Evolutionary conservation across 2,329 filamentous ascomycete genomes (phyloP).

Genomic region (Diaporthe ampelina): DNA sequence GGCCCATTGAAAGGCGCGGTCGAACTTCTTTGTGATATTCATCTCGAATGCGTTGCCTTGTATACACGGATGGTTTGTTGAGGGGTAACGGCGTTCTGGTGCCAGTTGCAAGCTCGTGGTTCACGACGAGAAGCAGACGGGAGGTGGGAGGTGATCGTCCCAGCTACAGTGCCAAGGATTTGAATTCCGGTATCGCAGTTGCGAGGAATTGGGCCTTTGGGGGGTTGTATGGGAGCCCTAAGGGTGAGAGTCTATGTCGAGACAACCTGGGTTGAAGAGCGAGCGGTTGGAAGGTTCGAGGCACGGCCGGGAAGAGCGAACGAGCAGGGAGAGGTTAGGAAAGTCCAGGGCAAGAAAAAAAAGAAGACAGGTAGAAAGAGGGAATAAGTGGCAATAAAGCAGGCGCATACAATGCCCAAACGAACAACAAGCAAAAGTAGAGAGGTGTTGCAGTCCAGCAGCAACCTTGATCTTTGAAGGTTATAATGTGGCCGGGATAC

Average conservation of each 20-base stretch:
- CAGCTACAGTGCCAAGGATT: background rate
- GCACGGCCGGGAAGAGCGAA: constrained; percentile 1
- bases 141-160: background rate
- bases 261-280: background rate
- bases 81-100: background rate
- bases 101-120: constrained; percentile 13
- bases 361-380: background rate
- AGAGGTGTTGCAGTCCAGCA: constrained; percentile 30
- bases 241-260: background rate
- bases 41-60: constrained; percentile 52
- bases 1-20: constrained; percentile 97
- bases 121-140: background rate
- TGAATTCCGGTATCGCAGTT: constrained; percentile 12
- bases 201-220: constrained; percentile 2
- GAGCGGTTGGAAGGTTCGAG: constrained; percentile 3
- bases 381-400: constrained; percentile 24
- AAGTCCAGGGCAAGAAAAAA: too few species aligned
- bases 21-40: constrained; percentile 85
- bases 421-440: constrained; percentile 10
- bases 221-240: background rate
- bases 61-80: background rate
- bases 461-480: constrained; percentile 19
- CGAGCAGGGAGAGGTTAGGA: background rate
- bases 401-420: constrained; percentile 12
- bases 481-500: constrained; percentile 23